A percentile compares a stretch with the other conserved stretches of the same genome.
phyloP scores from a whole-genome alignment of 495 filamentous ascomycete species.

The Lepraria neglecta region DNA sequence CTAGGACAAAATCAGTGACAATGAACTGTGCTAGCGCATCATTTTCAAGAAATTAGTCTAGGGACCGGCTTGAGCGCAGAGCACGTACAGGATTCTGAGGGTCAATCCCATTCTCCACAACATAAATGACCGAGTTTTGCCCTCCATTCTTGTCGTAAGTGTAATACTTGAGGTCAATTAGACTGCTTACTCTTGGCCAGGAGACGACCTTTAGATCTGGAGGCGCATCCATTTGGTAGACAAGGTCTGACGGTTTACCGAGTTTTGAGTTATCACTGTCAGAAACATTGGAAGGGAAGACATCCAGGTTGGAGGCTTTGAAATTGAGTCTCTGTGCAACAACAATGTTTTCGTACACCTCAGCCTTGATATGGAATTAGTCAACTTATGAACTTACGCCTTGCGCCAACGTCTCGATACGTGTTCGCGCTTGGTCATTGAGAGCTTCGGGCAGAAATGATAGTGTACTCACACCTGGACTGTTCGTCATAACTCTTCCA shows the following conservation, averaged over 20 bases:
- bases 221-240: constrained; percentile 16
- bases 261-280: background rate
- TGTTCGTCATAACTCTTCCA: background rate
- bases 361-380: background rate
- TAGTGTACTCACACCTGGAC: background rate
- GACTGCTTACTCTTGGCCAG: background rate
- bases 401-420: background rate
- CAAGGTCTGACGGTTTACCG: background rate
- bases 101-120: constrained; percentile 17
- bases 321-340: background rate
- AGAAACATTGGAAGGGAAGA: background rate
- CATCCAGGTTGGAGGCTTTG: background rate
- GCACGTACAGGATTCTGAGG: background rate
- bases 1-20: constrained; percentile 3
- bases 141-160: constrained; percentile 4
- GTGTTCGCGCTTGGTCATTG: no score
- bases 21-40: background rate
- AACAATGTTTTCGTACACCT: background rate
- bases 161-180: background rate
- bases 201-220: constrained; percentile 18
- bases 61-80: background rate
- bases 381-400: background rate
- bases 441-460: background rate
- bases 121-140: constrained; percentile 6
- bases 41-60: no score